Percentiles rank a stretch among this genome's conserved stretches.
Evolutionary conservation across 257 asterid species (phyloP).

Genomic region (Voacanga thouarsii): DNA sequence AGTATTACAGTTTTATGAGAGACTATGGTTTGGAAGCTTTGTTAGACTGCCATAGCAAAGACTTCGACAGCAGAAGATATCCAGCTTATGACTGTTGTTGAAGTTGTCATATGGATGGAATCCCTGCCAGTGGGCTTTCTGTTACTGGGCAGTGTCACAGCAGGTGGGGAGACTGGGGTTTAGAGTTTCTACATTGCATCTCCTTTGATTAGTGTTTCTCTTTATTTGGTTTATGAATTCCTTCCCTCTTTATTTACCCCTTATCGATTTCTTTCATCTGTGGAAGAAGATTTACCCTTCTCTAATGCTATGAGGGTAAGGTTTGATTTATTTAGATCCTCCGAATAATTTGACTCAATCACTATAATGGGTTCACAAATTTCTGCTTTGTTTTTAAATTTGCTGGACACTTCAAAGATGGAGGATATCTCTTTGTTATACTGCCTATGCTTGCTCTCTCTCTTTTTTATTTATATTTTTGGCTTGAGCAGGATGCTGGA

Average conservation of each 20-base stretch:
- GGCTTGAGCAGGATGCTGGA: conserved; percentile 70
- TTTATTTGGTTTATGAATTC: neutral
- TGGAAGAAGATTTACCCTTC: too few relatives aligned
- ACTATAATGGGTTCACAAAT: neutral
- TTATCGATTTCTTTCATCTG: neutral
- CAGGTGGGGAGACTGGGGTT: neutral
- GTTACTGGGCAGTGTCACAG: too few relatives aligned
- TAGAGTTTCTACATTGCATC: neutral
- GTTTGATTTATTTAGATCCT: neutral
- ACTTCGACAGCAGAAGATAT: neutral
- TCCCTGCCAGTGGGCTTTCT: neutral
- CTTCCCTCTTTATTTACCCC: neutral
- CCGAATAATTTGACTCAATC: neutral
- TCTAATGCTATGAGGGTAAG: neutral
- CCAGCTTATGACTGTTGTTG: neutral
- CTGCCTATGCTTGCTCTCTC: neutral
- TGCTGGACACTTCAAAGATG: neutral
- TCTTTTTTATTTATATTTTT: neutral
- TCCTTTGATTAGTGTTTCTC: neutral
- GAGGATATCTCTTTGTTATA: neutral
- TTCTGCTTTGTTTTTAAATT: neutral
- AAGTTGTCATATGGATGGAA: neutral
- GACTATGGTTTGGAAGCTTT: neutral
- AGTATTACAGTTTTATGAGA: neutral
- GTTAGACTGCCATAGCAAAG: neutral